Base-by-base conservation (phyloP, 2,329 filamentous ascomycete species). In the Monosporascus sp. region DNA sequence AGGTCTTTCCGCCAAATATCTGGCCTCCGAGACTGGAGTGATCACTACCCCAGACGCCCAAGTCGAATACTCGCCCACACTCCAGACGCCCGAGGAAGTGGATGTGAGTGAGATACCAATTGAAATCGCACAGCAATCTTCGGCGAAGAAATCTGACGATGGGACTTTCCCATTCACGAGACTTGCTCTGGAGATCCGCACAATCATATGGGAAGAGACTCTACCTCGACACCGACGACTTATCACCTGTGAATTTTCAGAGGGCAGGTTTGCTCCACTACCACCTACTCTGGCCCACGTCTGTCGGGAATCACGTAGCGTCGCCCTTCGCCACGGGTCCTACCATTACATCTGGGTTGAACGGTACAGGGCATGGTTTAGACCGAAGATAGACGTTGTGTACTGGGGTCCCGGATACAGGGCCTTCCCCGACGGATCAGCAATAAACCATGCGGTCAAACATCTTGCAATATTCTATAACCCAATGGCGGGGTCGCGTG, bases 361-460 rank as follows among this genome's bases (percentile, higher is more conserved):
- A 43, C 3, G 2, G 3, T 11, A 43, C 9, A 11, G n/a, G 4
- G 18, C 3, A 5, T 43, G 39, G 39, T 11, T 43, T 20, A 43
- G 17, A 2, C 39, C 17, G n/a, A 11, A n/a, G 14, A 5, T 11
- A 11, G 39, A 43, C 18, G 39, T 43, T 8, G 18, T 43, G 11
- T 1, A 7, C 8, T 43, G 39, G 39, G 5, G 5, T 15, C 2
- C 0, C 39, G 2, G 39, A 9, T 8, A 11, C 39, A 11, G 1
- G 5, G 37, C 8, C 37, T 1, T 4, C 0, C 39, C 1, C 1
- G 2, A 7, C n/a, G 9, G 8, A 22, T 14, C 2, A 24, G 18
- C 17, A 22, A 20, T 43, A n/a, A 43, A 43, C 20, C 39, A 20
- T 20, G 20, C n/a, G 2, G 39, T 24, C 18, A 11, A 43, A 20